Evolutionary conservation across 257 asterid genomes (phyloP).

Genomic region (Catharanthus roseus): DNA sequence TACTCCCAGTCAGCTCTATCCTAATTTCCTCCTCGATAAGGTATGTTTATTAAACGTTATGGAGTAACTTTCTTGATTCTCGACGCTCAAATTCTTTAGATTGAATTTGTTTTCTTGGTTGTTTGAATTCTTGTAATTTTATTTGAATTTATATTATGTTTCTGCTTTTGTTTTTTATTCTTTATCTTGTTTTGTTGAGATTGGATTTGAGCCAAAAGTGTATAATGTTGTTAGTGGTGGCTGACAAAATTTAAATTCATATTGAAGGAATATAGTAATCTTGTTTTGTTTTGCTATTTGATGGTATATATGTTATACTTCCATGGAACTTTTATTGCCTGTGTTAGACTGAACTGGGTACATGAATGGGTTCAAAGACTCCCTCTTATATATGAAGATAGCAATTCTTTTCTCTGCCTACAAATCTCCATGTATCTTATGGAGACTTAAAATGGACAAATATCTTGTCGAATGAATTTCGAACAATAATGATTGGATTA

Average conservation of each 20-base stretch:
- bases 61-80: neutral
- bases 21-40: conserved; percentile 79
- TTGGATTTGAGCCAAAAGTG: neutral
- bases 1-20: conserved; percentile 66
- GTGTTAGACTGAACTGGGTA: neutral
- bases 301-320: neutral
- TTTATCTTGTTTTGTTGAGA: neutral
- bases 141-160: neutral
- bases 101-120: neutral
- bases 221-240: neutral
- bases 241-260: neutral
- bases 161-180: neutral
- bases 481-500: neutral
- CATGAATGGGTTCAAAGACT: neutral
- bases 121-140: neutral
- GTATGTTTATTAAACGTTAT: conserved; percentile 20
- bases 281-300: neutral
- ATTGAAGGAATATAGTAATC: neutral
- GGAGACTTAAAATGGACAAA: neutral
- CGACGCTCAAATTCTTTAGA: neutral
- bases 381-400: too few relatives aligned
- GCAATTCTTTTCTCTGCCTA: neutral
- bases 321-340: neutral
- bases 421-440: neutral
- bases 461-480: neutral